Percentiles rank a stretch among this genome's conserved stretches.
phyloP scores from a whole-genome alignment of 2,329 filamentous ascomycete genomes.

The Podosphaera aphanis region DNA sequence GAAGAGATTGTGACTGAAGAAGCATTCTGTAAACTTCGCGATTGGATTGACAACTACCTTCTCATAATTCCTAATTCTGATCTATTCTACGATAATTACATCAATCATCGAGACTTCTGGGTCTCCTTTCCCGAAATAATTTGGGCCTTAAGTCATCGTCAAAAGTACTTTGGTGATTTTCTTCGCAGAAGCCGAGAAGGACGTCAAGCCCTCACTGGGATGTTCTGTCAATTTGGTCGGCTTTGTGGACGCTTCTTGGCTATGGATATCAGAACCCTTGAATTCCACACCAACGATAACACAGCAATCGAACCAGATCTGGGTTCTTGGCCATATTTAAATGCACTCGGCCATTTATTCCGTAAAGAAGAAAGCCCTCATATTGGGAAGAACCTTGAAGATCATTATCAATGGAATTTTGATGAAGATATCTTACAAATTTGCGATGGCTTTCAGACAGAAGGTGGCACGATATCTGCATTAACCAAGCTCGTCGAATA shows the following conservation, averaged over 20 bases:
- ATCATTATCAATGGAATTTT: constrained; percentile 20
- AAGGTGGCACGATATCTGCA: constrained; percentile 21
- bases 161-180: constrained; percentile 19
- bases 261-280: constrained; percentile 22
- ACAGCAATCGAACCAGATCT: constrained; percentile 18
- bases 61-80: constrained; percentile 18
- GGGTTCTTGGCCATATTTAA: constrained; percentile 23
- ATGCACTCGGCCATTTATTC: constrained; percentile 20
- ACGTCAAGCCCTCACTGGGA: constrained; percentile 10
- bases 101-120: constrained; percentile 28
- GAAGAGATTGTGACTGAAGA: constrained; percentile 22
- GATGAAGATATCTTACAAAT: constrained; percentile 11
- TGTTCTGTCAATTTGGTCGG: constrained; percentile 19
- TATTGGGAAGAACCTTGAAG: constrained; percentile 16
- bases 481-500: constrained; percentile 22
- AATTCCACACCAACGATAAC: constrained; percentile 10
- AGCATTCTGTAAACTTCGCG: constrained; percentile 21
- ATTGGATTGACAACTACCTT: constrained; percentile 29
- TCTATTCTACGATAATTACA: constrained; percentile 21
- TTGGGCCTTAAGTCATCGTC: constrained; percentile 18
- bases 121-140: constrained; percentile 26
- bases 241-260: constrained; percentile 28
- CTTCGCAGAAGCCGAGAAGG: constrained; percentile 8
- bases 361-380: constrained; percentile 14
- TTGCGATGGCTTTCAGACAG: constrained; percentile 11